Conservation (phyloP, 441 rosid species). For the Gossypium schwendimanii region DNA sequence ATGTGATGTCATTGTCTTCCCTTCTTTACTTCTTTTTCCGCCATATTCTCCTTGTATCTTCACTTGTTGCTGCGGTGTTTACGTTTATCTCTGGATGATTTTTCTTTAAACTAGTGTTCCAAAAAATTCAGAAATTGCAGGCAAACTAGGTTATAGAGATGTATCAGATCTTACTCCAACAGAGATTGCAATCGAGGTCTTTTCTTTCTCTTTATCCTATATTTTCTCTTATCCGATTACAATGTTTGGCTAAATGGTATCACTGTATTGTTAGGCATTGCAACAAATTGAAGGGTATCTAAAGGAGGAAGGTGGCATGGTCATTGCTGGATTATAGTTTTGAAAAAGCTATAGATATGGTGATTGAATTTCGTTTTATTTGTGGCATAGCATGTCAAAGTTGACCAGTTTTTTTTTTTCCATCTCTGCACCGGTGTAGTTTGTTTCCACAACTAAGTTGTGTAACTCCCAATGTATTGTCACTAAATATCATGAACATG, state of each 20-base stretch:
- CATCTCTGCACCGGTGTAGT: background rate
- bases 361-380: conserved; percentile 8
- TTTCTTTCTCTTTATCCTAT: background rate
- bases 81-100: background rate
- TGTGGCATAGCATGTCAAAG: background rate
- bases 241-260: conserved; percentile 6
- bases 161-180: conserved; percentile 56
- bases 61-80: background rate
- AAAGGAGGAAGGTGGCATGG: conserved; percentile 20
- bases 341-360: background rate
- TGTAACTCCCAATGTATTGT: background rate
- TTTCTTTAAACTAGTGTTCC: background rate
- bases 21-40: background rate
- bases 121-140: conserved; percentile 34
- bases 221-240: background rate
- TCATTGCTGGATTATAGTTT: conserved; percentile 15
- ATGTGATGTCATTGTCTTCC: background rate
- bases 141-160: conserved; percentile 44
- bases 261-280: conserved; percentile 32
- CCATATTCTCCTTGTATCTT: background rate
- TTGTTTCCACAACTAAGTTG: background rate
- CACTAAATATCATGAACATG: background rate
- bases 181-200: conserved; percentile 70
- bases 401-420: background rate
- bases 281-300: conserved; percentile 42